Percentiles rank a stretch among this genome's conserved stretches.
These are phyloP conservation scores for Passalora sequoiae DNA, from an alignment of 2,329 filamentous ascomycete species.

Conservation along the genomic window DNA sequence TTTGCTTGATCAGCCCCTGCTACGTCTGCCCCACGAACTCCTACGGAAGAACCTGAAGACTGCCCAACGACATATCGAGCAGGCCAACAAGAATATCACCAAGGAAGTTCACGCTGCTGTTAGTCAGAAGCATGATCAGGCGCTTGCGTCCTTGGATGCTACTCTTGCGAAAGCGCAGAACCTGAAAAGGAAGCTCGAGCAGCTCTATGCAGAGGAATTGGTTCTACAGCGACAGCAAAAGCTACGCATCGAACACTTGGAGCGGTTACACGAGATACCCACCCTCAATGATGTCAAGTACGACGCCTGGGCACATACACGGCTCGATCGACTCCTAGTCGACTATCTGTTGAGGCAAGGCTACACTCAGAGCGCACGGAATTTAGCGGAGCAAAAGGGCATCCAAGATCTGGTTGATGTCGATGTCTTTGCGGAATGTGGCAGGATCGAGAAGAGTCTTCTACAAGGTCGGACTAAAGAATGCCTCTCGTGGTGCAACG, in stretches of 20 bases:
- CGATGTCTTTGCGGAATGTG: conserved; percentile 78
- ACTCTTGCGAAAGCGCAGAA: conserved; percentile 82
- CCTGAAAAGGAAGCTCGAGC: conserved; percentile 79
- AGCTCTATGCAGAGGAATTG: conserved; percentile 72
- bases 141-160: conserved; percentile 73
- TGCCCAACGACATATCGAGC: conserved; percentile 70
- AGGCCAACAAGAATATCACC: conserved; percentile 60
- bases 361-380: conserved; percentile 69
- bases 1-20: conserved; percentile 83
- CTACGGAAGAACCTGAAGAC: conserved; percentile 91
- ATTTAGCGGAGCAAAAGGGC: conserved; percentile 67
- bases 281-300: conserved; percentile 88
- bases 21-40: conserved; percentile 87
- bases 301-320: conserved; percentile 77
- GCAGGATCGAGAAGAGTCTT: conserved; percentile 69
- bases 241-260: conserved; percentile 73
- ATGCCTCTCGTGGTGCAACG: conserved; percentile 82
- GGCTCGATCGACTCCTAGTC: conserved; percentile 80
- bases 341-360: conserved; percentile 86
- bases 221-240: conserved; percentile 69
- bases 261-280: conserved; percentile 72
- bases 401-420: conserved; percentile 83
- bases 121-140: conserved; percentile 53
- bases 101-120: conserved; percentile 52
- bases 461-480: conserved; percentile 64